phyloP scores from a whole-genome alignment of 2,329 filamentous ascomycete species.

The Mycogone perniciosa region DNA sequence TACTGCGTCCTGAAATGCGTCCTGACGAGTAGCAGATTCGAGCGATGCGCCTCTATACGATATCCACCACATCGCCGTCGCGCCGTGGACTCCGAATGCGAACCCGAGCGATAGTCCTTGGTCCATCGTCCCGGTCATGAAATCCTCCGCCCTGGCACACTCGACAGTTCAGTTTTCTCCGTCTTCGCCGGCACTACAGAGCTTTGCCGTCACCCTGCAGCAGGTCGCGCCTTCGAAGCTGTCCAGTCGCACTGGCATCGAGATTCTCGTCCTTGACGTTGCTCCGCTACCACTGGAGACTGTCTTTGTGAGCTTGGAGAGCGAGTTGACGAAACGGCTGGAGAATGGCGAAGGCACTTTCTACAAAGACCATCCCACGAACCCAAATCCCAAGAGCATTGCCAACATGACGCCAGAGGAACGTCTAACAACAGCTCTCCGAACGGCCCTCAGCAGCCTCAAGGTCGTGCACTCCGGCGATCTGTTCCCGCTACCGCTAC shows the following conservation, averaged over 20 bases:
- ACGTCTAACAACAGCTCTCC: constrained; percentile 58
- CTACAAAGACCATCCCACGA: constrained; percentile 54
- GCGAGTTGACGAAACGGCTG: constrained; percentile 68
- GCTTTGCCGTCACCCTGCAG: constrained; percentile 68
- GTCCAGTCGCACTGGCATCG: constrained; percentile 67
- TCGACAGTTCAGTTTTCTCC: constrained; percentile 77
- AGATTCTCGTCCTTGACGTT: constrained; percentile 77
- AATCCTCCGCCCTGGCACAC: constrained; percentile 58
- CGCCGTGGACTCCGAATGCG: constrained; percentile 61
- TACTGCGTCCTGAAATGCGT: not conserved
- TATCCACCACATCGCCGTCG: constrained; percentile 61
- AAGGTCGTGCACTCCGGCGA: constrained; percentile 80
- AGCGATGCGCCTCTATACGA: constrained; percentile 33
- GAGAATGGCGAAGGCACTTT: constrained; percentile 81
- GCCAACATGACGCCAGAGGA: constrained; percentile 42
- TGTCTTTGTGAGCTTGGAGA: constrained; percentile 80
- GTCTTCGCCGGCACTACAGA: constrained; percentile 66
- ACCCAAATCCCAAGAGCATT: constrained; percentile 31
- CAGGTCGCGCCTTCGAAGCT: constrained; percentile 70
- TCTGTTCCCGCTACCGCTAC: constrained; percentile 67
- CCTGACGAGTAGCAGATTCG: constrained; percentile 17
- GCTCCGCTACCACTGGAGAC: constrained; percentile 74
- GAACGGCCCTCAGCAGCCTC: constrained; percentile 65
- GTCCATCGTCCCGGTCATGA: constrained; percentile 75
- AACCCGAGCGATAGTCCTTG: constrained; percentile 61